Percentiles rank a stretch among this genome's conserved stretches.
These are phyloP conservation scores for Diaporthe sp. DNA, from an alignment of 2,329 filamentous ascomycete genomes.

Conservation along the genomic window DNA sequence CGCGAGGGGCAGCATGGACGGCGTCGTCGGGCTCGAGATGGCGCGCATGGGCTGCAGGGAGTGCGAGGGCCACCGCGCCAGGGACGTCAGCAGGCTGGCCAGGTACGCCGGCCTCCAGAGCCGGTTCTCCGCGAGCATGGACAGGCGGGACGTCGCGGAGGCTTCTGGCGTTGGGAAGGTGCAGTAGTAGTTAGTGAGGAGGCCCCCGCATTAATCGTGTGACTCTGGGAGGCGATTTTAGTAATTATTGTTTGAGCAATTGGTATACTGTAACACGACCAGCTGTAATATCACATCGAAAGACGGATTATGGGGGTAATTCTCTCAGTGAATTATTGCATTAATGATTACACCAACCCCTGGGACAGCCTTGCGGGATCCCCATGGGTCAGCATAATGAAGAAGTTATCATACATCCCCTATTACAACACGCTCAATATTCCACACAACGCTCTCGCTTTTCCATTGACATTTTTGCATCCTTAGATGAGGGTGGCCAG, in stretches of 20 bases:
- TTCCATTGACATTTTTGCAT: not conserved
- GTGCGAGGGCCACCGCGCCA: slow-evolving; percentile 51
- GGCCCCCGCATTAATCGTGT: no score
- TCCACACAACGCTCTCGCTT: slow-evolving; percentile 13
- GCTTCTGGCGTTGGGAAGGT: slow-evolving; percentile 2
- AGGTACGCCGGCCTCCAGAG: slow-evolving; percentile 44
- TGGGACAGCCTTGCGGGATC: not conserved
- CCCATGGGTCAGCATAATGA: slow-evolving; percentile 12
- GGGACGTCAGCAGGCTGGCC: slow-evolving; percentile 52
- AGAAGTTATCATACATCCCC: slow-evolving; percentile 29
- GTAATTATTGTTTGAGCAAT: not conserved
- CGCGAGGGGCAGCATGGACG: slow-evolving; percentile 50
- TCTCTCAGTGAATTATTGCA: slow-evolving; percentile 34
- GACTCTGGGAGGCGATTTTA: not conserved
- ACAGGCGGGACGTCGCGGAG: not conserved
- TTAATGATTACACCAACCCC: slow-evolving; percentile 15
- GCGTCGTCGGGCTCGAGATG: slow-evolving; percentile 53
- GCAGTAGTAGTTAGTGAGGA: not conserved
- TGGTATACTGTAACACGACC: not conserved
- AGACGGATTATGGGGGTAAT: not conserved
- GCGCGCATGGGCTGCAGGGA: slow-evolving; percentile 52
- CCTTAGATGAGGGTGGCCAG: slow-evolving; percentile 43
- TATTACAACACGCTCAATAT: slow-evolving; percentile 26
- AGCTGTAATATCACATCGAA: slow-evolving; percentile 1
- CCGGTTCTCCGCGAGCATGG: not conserved